These are phyloP conservation scores for Cystoisospora suis DNA, from an alignment of 169 alveolate species.

Conservation along the genomic window DNA sequence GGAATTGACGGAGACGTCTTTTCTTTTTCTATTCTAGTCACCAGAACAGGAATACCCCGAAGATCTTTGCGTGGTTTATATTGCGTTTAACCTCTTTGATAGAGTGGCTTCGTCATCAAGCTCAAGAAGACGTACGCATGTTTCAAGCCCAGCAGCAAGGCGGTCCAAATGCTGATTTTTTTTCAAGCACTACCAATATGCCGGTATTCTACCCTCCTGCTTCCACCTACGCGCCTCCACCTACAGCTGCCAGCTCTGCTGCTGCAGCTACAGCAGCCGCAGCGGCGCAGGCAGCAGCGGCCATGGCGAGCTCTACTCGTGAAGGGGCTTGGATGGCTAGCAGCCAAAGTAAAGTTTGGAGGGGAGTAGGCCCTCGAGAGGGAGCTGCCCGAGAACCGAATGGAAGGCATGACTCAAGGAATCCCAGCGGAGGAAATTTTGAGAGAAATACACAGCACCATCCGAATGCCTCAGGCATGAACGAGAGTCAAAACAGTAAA, in stretches of 20 bases:
- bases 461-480: background rate
- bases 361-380: too few species aligned
- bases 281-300: background rate
- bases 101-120: background rate
- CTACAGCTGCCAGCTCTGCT: background rate
- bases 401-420: background rate
- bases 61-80: too few species aligned
- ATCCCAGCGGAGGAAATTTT: background rate
- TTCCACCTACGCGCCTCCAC: background rate
- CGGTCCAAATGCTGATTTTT: too few species aligned
- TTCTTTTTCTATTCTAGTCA: too few species aligned
- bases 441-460: background rate
- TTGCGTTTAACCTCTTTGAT: too few species aligned
- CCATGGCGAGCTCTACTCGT: background rate
- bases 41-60: too few species aligned
- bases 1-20: too few species aligned
- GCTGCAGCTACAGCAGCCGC: background rate
- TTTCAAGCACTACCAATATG: too few species aligned
- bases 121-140: conserved; percentile 1
- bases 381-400: background rate
- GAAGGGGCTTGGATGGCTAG: background rate
- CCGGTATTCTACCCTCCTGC: background rate
- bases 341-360: background rate
- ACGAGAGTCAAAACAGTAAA: background rate
- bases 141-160: too few species aligned